A percentile compares a stretch with the other conserved stretches of the same genome.
Conservation (phyloP, 805 yeast genomes). For the Candida manassasensis region DNA sequence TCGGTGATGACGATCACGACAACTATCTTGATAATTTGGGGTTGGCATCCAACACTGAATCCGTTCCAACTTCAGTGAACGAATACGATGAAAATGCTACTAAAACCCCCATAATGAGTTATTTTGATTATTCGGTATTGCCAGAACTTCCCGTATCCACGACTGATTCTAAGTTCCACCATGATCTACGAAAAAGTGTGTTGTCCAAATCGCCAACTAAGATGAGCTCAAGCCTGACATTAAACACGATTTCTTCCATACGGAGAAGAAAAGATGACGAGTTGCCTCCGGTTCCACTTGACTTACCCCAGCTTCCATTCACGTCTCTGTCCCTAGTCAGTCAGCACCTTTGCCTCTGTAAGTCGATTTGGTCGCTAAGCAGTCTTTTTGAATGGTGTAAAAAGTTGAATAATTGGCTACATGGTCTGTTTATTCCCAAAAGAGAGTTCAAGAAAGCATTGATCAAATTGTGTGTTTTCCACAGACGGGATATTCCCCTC, state of each 20-base stretch:
- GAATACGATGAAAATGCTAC: not conserved
- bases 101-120: constrained; percentile 19
- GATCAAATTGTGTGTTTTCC: constrained; percentile 46
- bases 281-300: constrained; percentile 43
- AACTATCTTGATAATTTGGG: constrained; percentile 5
- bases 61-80: constrained; percentile 10
- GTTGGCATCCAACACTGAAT: constrained; percentile 10
- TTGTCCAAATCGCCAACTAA: constrained; percentile 13
- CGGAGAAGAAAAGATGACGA: constrained; percentile 15
- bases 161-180: constrained; percentile 20
- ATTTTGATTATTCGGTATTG: constrained; percentile 31
- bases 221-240: not conserved
- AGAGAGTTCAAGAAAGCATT: constrained; percentile 52
- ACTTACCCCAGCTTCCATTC: constrained; percentile 55
- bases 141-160: constrained; percentile 29
- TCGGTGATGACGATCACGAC: constrained; percentile 3
- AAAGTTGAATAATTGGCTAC: constrained; percentile 48
- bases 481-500: constrained; percentile 44
- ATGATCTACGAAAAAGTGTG: constrained; percentile 8
- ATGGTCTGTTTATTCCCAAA: constrained; percentile 44
- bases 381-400: constrained; percentile 53
- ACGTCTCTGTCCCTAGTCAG: constrained; percentile 44
- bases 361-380: constrained; percentile 42
- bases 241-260: not conserved
- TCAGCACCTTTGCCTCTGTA: constrained; percentile 47